Percentiles rank a stretch among this genome's conserved stretches.
phyloP scores from a whole-genome alignment of 768 basidiomycete species.

The Psilocybe subaeruginosa region DNA sequence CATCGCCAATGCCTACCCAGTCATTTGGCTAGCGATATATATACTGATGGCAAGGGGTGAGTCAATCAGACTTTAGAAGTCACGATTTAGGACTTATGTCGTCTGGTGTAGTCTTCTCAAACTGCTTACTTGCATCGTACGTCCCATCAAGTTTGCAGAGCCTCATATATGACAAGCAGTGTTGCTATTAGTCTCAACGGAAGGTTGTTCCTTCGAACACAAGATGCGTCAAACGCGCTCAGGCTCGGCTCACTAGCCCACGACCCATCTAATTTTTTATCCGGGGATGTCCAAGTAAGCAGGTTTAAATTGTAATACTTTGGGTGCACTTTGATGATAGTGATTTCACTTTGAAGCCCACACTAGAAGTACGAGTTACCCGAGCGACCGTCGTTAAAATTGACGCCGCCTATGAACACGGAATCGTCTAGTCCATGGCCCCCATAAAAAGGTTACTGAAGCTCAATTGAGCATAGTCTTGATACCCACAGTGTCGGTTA shows the following conservation, averaged over 20 bases:
- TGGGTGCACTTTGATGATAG: too few species aligned
- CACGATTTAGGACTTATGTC: not conserved
- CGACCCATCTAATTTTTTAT: not conserved
- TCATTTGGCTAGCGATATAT: not conserved
- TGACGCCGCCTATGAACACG: not conserved
- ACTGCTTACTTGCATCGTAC: conserved; percentile 9
- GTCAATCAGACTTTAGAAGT: not conserved
- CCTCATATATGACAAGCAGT: not conserved
- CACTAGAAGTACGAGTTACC: not conserved
- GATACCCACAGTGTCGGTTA: too few species aligned
- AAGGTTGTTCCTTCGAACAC: not conserved
- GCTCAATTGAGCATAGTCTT: too few species aligned
- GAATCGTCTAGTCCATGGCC: too few species aligned
- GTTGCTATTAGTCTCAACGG: not conserved
- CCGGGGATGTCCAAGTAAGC: not conserved
- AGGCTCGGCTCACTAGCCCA: not conserved
- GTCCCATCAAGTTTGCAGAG: not conserved
- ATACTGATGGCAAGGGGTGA: not conserved
- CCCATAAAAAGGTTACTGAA: too few species aligned
- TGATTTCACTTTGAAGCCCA: not conserved
- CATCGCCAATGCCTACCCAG: not conserved
- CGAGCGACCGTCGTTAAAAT: not conserved
- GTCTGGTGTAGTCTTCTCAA: conserved; percentile 1
- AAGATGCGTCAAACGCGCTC: not conserved
- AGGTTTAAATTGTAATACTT: too few species aligned